Evolutionary conservation across 2,329 filamentous ascomycete species (phyloP), one percentile per base, ranked within the genome.

Genomic region (Nemania serpens): DNA sequence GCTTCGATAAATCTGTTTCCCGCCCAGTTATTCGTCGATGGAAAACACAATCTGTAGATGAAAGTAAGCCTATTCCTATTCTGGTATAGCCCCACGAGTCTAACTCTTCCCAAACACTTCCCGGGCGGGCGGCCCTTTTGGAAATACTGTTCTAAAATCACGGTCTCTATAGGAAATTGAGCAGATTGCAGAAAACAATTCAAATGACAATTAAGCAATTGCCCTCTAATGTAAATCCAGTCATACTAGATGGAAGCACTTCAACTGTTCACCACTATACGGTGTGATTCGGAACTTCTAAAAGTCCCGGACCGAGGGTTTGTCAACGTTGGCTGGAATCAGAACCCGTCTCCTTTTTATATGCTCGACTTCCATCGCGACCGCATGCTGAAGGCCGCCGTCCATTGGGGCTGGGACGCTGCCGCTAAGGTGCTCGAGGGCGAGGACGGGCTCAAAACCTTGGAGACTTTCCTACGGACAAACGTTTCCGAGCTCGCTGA

Each of bases 291-390:
- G 15, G 71, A 73, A 1, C 82, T 94, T 39, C 70, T 78, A 7
- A 65, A 75, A 7, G 75, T 81, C 37, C 75, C 78, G 10, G 59
- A 68, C 61, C 74, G 75, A 36, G 73, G 72, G 1, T 71, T 79
- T 34, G 61, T 69, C 34, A 70, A 80, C 62, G 74, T 79, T 42
- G 83, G 79, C 17, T 88, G 81, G 77, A 87, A 87, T 69, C 80
- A 78, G 67, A 65, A 79, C 25, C 71, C 77, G 6, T 90, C 86
- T 9, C 84, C 88, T 0, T 88, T 91, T 68, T 96, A 96, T 75
- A 91, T 96, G 82, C 83, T 95, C 15, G 81, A 87, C 59, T 88
- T 88, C 67, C 93, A 97, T 74, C 85, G 87, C 47, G 89, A 93
- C 72, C 88, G 93, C 55, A 84, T 97, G 72, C 79, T 92, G n/a